Base-by-base conservation (phyloP, 805 yeast species). In the Candida easanensis region DNA sequence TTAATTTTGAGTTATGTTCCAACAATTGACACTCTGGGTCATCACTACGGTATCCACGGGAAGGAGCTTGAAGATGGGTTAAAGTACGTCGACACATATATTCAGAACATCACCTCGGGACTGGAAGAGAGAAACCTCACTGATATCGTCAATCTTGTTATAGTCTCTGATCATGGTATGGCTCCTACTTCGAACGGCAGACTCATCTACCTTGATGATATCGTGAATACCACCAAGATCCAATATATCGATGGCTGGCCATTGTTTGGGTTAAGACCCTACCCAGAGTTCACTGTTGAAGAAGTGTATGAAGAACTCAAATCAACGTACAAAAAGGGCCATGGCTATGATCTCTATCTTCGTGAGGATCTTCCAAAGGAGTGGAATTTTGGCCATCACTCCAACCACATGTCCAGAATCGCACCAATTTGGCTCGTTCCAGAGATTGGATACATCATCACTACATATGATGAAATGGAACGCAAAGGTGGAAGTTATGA, bases 121-220 rank as follows among this genome's bases (percentile, higher is more conserved):
- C 52, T 90, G 17, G 45, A 57, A 1, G 56, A 60, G 16, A 69
- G 96, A 42, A 80, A 84, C 51, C 64, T 88, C 46, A 64, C 74
- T 0, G 71, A 79, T 18, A 71, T 88, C 33, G 85, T 84, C 16
- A 90, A 91, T 59, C 64, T 90, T 17, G 64, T 91, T 0, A 66
- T 90, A 33, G 84, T 90, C 4, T 86, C 96, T 35, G 97, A 90
- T 61, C 97, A 89, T 60, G 97, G 97, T 10, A 89, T 88, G 96
- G 83, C 95, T 0, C 91, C 96, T 6, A 84, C 95, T 1, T 74
- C 87, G 1, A 76, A 80, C 49, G 77, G 80, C 11, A 66, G 96
- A 46, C 61, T 87, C 10, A 65, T 89, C 2, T 79, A 78, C 48
- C 62, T 90, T 47, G 96, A 88, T 60, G 93, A 88, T 50, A 48